Evolutionary conservation across 306 rosid genomes (phyloP).

Genomic region (Sechiopsis laciniata): DNA sequence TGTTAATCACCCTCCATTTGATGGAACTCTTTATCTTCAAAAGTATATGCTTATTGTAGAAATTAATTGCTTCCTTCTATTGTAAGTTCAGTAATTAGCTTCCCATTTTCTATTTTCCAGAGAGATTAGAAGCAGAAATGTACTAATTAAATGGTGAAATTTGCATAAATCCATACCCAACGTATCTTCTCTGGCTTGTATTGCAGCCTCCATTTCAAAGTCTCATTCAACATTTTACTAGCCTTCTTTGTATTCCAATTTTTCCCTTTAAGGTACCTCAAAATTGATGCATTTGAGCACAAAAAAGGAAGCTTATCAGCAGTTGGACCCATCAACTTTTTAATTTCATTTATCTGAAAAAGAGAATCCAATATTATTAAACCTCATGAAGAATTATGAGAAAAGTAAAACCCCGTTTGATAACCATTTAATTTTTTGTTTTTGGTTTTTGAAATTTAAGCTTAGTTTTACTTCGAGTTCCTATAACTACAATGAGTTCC

Average conservation of each 20-base stretch:
- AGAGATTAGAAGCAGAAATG: not conserved
- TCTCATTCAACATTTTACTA: slow-evolving; percentile 52
- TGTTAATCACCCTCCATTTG: not conserved
- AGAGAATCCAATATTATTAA: not conserved
- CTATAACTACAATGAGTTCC: no score
- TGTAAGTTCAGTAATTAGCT: not conserved
- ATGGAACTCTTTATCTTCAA: slow-evolving; percentile 6
- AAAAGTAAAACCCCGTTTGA: not conserved
- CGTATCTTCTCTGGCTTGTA: slow-evolving; percentile 64
- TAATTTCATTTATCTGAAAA: slow-evolving; percentile 50
- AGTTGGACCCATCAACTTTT: slow-evolving; percentile 58
- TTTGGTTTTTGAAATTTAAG: no score
- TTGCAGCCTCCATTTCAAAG: slow-evolving; percentile 66
- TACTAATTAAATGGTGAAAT: not conserved
- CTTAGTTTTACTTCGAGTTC: no score
- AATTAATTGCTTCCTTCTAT: not conserved
- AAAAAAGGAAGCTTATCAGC: slow-evolving; percentile 42
- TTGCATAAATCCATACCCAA: slow-evolving; percentile 44
- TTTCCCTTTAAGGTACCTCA: slow-evolving; percentile 62
- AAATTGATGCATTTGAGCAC: slow-evolving; percentile 51
- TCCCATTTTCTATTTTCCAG: not conserved
- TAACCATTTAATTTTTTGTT: no score
- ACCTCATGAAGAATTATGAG: not conserved
- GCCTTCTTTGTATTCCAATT: slow-evolving; percentile 60
- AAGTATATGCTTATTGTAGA: not conserved